Base-by-base conservation (phyloP, 352 stramenopile genomes). In the Peronospora destructor region DNA sequence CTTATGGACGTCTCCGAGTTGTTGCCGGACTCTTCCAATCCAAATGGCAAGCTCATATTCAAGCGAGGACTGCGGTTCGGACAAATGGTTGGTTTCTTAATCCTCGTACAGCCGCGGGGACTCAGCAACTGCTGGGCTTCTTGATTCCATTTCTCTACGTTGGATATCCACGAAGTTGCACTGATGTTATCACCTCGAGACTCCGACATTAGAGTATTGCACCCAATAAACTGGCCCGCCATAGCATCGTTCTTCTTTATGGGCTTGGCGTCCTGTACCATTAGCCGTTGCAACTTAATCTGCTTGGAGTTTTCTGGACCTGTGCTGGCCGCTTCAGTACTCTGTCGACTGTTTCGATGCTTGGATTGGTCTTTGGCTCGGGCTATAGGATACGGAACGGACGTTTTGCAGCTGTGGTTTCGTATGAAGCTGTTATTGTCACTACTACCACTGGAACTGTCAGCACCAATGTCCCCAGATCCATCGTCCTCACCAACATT, bases 1-100 rank as follows among this genome's bases (percentile, higher is more conserved):
- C 52, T 66, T 16, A 51, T 64, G 7, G 61, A 78, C 26, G 61
- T 72, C 48, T 81, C 67, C 9, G 67, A 68, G 23, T 81, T 64
- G 32, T 76, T 67, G 0, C 58, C 61, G 4, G 71, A 70, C 33
- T 77, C 67, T 35, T 71, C 57, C 7, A 34, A 53, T 34, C 25
- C 41, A 35, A 49, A 34, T 11, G 23, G 36, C 12, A 45, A 38
- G 28, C 41, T 53, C 19, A 33, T 5, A 29, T 60, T 63, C 13
- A 25, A 45, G 9, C 50, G 46, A 8, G 21, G n/a, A n/a, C n/a
- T n/a, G n/a, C n/a, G n/a, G n/a, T n/a, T n/a, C n/a, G 45, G 23
- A 17, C 40, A 49, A 25, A 56, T 55, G 8, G 59, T 50, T 28
- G 59, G 40, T 7, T 61, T 73, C 44, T 64, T 71, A 30, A 34